Evolutionary conservation across 2,329 filamentous ascomycete genomes (phyloP), one percentile per base, ranked within the genome.

Genomic region (Trichoderma polysporum): DNA sequence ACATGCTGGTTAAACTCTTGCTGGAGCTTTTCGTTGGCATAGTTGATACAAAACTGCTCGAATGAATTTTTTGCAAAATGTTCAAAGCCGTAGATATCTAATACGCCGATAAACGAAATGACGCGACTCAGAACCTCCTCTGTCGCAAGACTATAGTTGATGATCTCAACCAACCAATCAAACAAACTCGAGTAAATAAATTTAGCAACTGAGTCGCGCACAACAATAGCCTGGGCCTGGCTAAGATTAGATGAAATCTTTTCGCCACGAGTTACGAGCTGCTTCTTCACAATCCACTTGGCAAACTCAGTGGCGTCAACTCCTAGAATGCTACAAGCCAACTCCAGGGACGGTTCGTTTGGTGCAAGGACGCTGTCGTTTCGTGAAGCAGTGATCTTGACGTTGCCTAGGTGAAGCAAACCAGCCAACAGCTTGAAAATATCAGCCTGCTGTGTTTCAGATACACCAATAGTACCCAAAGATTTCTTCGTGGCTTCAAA

Each of bases 31-130:
- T 99, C 95, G 79, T 99, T 99, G 80, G 95, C 95, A 76, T 99
- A 99, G 81, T 99, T 99, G 86, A 99, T 99, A 81, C 95, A 99
- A 80, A 99, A 99, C 79, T 99, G 95, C 79, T 99, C 95, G 74
- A 99, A 99, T 0, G 95, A 99, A 82, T 99, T 99, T 84, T 97
- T 98, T 69, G 95, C 94, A 76, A 99, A 99, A 80, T 98, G 95
- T 79, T 99, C 95, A 76, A 99, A 99, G 70, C 94, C 94, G 79
- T 98, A 98, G 73, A 99, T 99, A 92, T 99, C 95, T 70, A 99
- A 87, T 56, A 99, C 95, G 79, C 95, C 95, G 74, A 99, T 99
- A 79, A 99, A 99, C 2, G 92, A 94, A 65, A 84, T 87, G 66
- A 97, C 93, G 47, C 92, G 88, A 73, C 85, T 89, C 61, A 98